Evolutionary conservation across 805 yeast species (phyloP).

Genomic region (Candida oleophila): DNA sequence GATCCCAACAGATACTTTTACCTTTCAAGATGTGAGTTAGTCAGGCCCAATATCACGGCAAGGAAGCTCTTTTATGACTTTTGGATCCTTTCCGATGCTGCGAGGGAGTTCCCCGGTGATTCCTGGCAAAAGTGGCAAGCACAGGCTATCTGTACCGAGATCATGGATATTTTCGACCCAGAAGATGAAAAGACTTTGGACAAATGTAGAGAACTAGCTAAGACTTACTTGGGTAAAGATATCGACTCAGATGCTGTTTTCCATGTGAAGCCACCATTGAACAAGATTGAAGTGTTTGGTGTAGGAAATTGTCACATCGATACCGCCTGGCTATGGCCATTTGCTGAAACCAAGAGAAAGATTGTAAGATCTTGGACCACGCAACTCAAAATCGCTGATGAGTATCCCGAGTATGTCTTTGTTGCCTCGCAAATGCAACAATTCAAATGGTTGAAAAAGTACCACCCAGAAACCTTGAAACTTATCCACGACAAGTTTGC

Average conservation of each 20-base stretch:
- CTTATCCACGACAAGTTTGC: constrained; percentile 64
- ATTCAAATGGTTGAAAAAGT: constrained; percentile 84
- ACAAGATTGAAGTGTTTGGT: constrained; percentile 64
- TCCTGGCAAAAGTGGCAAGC: constrained; percentile 86
- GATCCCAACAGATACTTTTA: constrained; percentile 71
- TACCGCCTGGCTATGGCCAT: constrained; percentile 99
- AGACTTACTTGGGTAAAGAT: constrained; percentile 60
- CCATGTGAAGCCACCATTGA: constrained; percentile 34
- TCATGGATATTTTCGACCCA: constrained; percentile 82
- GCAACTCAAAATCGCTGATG: constrained; percentile 78
- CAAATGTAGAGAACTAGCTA: constrained; percentile 66
- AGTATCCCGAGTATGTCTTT: constrained; percentile 89
- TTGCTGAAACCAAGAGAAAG: constrained; percentile 91
- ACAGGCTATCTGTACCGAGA: constrained; percentile 71
- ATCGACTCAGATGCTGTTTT: constrained; percentile 67
- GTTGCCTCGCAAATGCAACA: constrained; percentile 97
- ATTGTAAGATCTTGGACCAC: constrained; percentile 95
- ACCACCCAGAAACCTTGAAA: constrained; percentile 78
- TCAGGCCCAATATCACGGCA: constrained; percentile 79
- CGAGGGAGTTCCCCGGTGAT: constrained; percentile 75
- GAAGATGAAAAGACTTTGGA: constrained; percentile 55
- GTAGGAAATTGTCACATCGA: constrained; percentile 97
- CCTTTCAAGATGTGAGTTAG: constrained; percentile 69
- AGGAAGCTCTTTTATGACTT: constrained; percentile 76
- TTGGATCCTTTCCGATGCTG: constrained; percentile 87